Evolutionary conservation across 345 rosid species (phyloP), one percentile per base, ranked within the genome.

Genomic region (Raphanus sativus): DNA sequence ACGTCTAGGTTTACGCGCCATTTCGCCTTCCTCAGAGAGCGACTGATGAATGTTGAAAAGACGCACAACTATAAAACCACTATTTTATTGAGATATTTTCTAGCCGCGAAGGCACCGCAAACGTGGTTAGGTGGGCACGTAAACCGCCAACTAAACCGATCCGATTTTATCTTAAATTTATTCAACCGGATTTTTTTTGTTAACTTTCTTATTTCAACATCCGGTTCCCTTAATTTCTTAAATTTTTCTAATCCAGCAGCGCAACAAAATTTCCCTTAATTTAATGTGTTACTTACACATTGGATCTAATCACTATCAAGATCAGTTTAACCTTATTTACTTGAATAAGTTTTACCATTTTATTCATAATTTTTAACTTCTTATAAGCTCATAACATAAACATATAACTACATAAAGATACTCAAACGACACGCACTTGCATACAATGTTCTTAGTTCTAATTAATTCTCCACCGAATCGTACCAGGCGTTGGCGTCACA

Each of bases 1-100:
- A 62, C 80, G 80, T 66, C 72, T 86, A 32, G 75, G 71, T 64
- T 79, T 79, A 15, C 82, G 79, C 75, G 67, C 32, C 82, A 79
- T 79, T 78, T 45, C 55, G 26, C 38, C 67, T 77, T 65, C 40
- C 62, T 4, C 13, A 10, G 33, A 16, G 45, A 5, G 24, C 24
- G 13, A 70, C 29, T 28, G 29, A 28, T 28, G 29, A 28, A 28
- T 21, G 29, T 28, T 2, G 29, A 28, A 28, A 28, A 28, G 29
- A 28, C 29, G 29, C 29, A 3, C 3, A 28, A 28, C 29, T 28
- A 28, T 28, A 28, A 28, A 28, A 28, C 29, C 29, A 28, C 29
- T 28, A 28, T 28, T 28, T 28, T 28, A 21, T 21, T 21, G 21
- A 21, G 21, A 21, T 21, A 21, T 21, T 28, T 28, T 28, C 3